phyloP scores from a whole-genome alignment of 164 flowering plant genomes.

The Annona squamosa region DNA sequence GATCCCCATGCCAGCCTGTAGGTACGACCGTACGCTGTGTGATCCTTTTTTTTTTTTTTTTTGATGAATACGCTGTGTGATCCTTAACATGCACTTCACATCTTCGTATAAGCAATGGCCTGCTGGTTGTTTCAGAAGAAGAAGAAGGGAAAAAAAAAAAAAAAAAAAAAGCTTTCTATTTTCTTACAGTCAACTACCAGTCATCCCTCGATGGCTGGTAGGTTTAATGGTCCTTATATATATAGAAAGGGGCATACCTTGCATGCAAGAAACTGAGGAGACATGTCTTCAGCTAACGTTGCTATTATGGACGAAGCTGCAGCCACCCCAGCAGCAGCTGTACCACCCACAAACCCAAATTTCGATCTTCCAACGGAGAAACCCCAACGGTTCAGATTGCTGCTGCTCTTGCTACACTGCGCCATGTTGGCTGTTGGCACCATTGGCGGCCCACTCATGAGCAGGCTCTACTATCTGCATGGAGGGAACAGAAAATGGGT shows the following conservation, averaged over 20 bases:
- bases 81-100: too few species aligned
- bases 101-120: too few species aligned
- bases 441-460: slow-evolving; percentile 1
- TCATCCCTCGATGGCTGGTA: neutral
- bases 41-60: too few species aligned
- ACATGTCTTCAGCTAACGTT: neutral
- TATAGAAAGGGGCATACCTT: neutral
- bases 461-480: slow-evolving; percentile 3
- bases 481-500: slow-evolving; percentile 7
- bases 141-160: too few species aligned
- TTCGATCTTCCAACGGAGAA: neutral
- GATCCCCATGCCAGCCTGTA: too few species aligned
- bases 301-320: neutral
- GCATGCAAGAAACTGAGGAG: neutral
- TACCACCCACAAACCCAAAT: neutral
- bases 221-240: neutral
- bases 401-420: neutral
- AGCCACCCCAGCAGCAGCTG: neutral
- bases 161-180: too few species aligned
- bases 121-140: too few species aligned
- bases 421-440: neutral
- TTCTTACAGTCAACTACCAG: neutral
- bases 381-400: slow-evolving; percentile 4
- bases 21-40: too few species aligned
- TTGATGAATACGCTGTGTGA: too few species aligned